Evolutionary conservation across 768 basidiomycete genomes (phyloP), one percentile per base, ranked within the genome.

Genomic region (Xerocomellus dryophilus): DNA sequence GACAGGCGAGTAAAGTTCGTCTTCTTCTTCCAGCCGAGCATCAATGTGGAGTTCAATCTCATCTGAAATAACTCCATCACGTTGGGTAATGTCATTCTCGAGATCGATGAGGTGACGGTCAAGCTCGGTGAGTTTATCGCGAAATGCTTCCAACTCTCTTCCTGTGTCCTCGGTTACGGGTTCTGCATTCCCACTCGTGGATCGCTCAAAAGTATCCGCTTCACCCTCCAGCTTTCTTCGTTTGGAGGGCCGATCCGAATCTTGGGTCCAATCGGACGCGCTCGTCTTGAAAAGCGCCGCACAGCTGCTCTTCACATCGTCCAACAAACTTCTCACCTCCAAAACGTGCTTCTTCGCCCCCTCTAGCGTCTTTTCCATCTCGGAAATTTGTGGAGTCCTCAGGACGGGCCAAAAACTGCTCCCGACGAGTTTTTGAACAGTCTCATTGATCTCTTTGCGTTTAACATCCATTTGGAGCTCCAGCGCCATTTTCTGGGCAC

Each of bases 331-430:
- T 32, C 63, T 67, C 49, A 78, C 65, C n/a, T 67, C 68, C 38
- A 55, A 56, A 27, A 70, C 62, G 27, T 68, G 60, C 36, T 70
- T 69, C 50, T 67, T 70, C 23, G 64, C 54, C 14, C 66, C 67
- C 12, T 39, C 58, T 5, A 62, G 25, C 18, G 53, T 41, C 18
- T 53, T 69, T 47, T 67, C 66, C 56, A 66, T 48, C 41, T 69
- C 64, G 12, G 51, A 47, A 21, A 66, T 44, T 17, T 65, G 62
- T n/a, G 67, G 56, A 7, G 53, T 46, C 20, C 61, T 64, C 4
- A 73, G n/a, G 31, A 69, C 43, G 6, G 76, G 77, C 77, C 77
- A 78, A 53, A 75, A 77, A 17, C 66, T 66, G 43, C 65, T 61
- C 23, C 68, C 69, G 6, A 73, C 47, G 14, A 78, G 68, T 20